Evolutionary conservation across 1,284 basidiomycete genomes (phyloP), one percentile per base, ranked within the genome.

Genomic region (Malassezia vespertilionis): DNA sequence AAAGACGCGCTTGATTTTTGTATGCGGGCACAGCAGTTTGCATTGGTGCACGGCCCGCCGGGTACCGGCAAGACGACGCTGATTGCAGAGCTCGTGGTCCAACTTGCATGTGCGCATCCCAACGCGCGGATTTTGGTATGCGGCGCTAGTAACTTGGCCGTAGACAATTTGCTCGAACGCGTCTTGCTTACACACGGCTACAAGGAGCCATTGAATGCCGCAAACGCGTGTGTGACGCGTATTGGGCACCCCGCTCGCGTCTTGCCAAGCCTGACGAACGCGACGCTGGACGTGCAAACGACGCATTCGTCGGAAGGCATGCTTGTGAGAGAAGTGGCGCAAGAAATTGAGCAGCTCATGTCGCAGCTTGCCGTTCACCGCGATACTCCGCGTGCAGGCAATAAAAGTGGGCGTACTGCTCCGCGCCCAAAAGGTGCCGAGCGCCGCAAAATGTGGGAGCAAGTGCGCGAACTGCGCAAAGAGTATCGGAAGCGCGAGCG

Each of bases 11-110:
- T 90, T 32, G 76, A 72, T 40, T 85, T 87, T 58, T 81, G 81
- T 4, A 69, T 90, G 2, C 78, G 82, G 0, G 75, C 74, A 1
- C 56, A 79, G 1, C 82, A 89, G 63, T 77, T 95, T 0, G 84
- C 85, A 0, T 86, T 89, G 56, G 89, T 97, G n/a, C 90, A 95
- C 65, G 90, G 91, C 0, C 91, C 91, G 5, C 90, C 91, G 50
- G 90, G 77, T 1, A 72, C 71, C 0, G 69, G 69, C 9, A 65
- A 65, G 45, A 69, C 58, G 4, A 63, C 56, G 2, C 55, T 57
- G 0, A 46, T 66, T 10, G 86, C 84, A 17, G 67, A 70, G 44
- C 52, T 70, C 9, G 60, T 70, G 35, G 51, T 66, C 37, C 67
- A 70, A 45, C 54, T 68, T 11, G 65, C 59, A 12, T 21, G n/a